These are phyloP conservation scores for Tolypocladium endophyticum DNA, from an alignment of 2,329 filamentous ascomycete genomes.

Conservation along the genomic window DNA sequence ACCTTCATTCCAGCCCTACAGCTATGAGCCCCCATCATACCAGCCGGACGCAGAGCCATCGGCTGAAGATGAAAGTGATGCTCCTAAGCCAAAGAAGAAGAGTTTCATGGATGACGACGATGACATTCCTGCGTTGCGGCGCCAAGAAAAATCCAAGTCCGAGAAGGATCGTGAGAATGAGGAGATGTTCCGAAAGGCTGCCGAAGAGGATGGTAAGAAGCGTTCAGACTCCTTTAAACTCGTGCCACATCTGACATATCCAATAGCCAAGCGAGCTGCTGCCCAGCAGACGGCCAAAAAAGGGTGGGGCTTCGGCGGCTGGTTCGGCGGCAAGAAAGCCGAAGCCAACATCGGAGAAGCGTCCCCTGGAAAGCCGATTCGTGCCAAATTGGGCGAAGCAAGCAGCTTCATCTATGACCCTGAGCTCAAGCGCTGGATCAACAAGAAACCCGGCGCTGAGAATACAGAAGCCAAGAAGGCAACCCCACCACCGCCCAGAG, in stretches of 20 bases:
- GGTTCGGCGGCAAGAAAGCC: slow-evolving; percentile 65
- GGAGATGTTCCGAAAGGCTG: slow-evolving; percentile 76
- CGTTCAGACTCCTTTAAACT: not conserved
- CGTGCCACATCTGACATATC: slow-evolving; percentile 6
- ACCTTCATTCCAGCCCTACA: slow-evolving; percentile 49
- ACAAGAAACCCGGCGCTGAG: slow-evolving; percentile 76
- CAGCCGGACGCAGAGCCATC: slow-evolving; percentile 36
- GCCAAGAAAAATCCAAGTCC: slow-evolving; percentile 49
- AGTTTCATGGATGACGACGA: slow-evolving; percentile 76
- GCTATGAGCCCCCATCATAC: slow-evolving; percentile 47
- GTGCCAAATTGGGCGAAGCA: slow-evolving; percentile 87
- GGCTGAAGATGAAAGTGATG: slow-evolving; percentile 30
- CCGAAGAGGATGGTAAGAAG: slow-evolving; percentile 58
- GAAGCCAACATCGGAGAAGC: slow-evolving; percentile 22
- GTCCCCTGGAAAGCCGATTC: slow-evolving; percentile 58
- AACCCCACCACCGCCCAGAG: slow-evolving; percentile 71
- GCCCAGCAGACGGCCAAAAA: slow-evolving; percentile 40
- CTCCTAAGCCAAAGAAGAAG: slow-evolving; percentile 59
- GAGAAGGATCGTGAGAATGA: slow-evolving; percentile 71
- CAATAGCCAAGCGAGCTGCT: slow-evolving; percentile 49
- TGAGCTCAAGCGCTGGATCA: slow-evolving; percentile 95
- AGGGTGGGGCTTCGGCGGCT: slow-evolving; percentile 74
- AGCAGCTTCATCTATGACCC: slow-evolving; percentile 91
- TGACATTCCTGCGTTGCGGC: slow-evolving; percentile 42
- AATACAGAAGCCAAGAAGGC: slow-evolving; percentile 47